Base-by-base conservation (phyloP, 2,329 filamentous ascomycete species). In the Zymoseptoria pseudotritici region DNA sequence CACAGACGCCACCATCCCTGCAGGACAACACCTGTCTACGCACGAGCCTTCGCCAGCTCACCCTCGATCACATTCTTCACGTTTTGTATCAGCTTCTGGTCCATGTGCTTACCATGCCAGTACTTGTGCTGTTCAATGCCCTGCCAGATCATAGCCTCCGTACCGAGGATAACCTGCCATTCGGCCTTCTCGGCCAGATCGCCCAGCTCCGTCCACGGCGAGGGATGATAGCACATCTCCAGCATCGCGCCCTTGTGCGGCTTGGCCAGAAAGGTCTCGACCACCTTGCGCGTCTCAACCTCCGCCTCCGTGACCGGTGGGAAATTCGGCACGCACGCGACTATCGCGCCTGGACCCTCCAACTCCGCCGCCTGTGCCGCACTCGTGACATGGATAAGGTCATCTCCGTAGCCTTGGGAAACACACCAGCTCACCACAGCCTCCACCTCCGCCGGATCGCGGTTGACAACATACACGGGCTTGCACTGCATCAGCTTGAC, bases 211-310 rank as follows among this genome's bases (percentile, higher is more conserved):
- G 89, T 92, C 72, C 83, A 86, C 0, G 87, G 86, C 2, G 80
- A 73, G 0, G 89, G 89, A 71, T 91, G 89, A 72, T 92, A 92
- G 78, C 88, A 91, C 89, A 93, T 92, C 73, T 92, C 89, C 61
- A 92, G 72, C 59, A 92, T 83, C 6, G 84, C 84, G 6, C 87
- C 88, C 73, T 87, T 87, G 62, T 81, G 75, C 29, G 77, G 70
- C 57, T 78, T 79, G 24, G 65, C 65, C 36, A 83, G 61, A 56
- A 83, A 81, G 2, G 76, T 72, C 67, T 84, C 79, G 0, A 81
- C 73, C 0, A 90, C 79, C 1, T 74, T 72, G 1, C 89, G 77
- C 3, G 87, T 83, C 50, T 78, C 76, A 26, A 79, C 76, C 77
- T 94, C 89, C 26, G 80, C 81, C 1, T 78, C 73, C 0, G 85